Evolutionary conservation across 139 green algal species (phyloP), one percentile per base, ranked within the genome.

Genomic region (Auxenochlorella pyrenoidosa): DNA sequence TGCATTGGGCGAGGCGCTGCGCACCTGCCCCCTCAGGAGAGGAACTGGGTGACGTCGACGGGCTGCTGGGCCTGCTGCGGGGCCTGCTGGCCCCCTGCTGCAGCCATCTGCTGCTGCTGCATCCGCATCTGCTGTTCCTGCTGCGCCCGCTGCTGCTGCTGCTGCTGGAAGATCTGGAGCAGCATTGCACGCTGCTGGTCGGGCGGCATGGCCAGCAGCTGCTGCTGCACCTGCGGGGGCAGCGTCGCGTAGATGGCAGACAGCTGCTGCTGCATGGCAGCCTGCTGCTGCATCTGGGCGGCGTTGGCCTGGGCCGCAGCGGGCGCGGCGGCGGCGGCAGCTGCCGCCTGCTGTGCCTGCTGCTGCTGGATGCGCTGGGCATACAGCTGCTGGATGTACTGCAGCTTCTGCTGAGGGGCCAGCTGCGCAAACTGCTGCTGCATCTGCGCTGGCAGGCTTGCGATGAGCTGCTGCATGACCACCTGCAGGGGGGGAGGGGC

Each of bases 41-140:
- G 79, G 79, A 84, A 84, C 80, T 85, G 80, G 1, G 80, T 85
- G 16, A 85, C 80, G 18, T 85, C 80, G 0, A 85, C 80, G 19
- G 80, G 80, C 80, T 85, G 80, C 80, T 85, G 79, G 24, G 79
- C 58, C 79, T 84, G 77, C 44, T 40, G 80, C 32, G 43, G 75
- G 30, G 60, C 82, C 82, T 70, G 68, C 43, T 47, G 44, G 10
- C 63, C 81, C 16, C 36, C 51, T 0, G 32, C 38, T 8, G 68
- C 68, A 22, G 82, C 82, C 66, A 79, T 58, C 75, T 86, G 77
- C 71, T 87, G 81, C 47, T 90, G 87, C 75, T 87, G 87, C 79
- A 78, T 85, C 60, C 71, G 82, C 82, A 84, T 38, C 68, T 79
- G 43, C 77, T 80, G n/a, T 10, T 81, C 36, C 76, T 85, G 60